These are phyloP conservation scores for Candida palmyrensis DNA, from an alignment of 805 yeast species.

Conservation along the genomic window DNA sequence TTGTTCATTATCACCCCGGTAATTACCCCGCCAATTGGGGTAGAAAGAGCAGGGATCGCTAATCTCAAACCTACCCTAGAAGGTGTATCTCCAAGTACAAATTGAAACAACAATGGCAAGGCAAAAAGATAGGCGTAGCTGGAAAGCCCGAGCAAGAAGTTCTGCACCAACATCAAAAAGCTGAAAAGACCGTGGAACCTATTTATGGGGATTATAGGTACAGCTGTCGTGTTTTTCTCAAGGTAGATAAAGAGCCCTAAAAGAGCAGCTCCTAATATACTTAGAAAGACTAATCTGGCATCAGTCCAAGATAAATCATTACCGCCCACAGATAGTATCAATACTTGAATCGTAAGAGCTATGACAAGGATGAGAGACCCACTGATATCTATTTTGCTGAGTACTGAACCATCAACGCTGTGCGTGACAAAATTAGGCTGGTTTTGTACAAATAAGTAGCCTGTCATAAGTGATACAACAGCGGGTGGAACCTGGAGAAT, in stretches of 20 bases:
- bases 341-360: conserved; percentile 26
- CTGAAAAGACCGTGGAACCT: conserved; percentile 18
- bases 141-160: conserved; percentile 33
- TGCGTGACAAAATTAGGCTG: conserved; percentile 3
- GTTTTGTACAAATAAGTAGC: conserved; percentile 15
- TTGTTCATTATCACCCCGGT: conserved; percentile 36
- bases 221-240: conserved; percentile 18
- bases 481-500: conserved; percentile 50
- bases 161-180: conserved; percentile 19
- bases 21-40: conserved; percentile 38
- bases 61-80: conserved; percentile 38
- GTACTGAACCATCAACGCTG: background rate
- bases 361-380: conserved; percentile 28
- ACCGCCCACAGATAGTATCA: conserved; percentile 21
- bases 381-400: conserved; percentile 23
- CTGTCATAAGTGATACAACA: conserved; percentile 31
- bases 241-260: conserved; percentile 11
- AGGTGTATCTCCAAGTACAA: conserved; percentile 35
- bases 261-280: conserved; percentile 8
- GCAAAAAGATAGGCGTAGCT: conserved; percentile 37
- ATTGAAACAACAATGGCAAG: conserved; percentile 38
- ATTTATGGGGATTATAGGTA: conserved; percentile 29
- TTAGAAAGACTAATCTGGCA: conserved; percentile 9
- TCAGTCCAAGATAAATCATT: conserved; percentile 14
- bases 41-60: conserved; percentile 35